Evolutionary conservation across 257 asterid species (phyloP), one percentile per base, ranked within the genome.

Genomic region (Solanum chmielewskii): DNA sequence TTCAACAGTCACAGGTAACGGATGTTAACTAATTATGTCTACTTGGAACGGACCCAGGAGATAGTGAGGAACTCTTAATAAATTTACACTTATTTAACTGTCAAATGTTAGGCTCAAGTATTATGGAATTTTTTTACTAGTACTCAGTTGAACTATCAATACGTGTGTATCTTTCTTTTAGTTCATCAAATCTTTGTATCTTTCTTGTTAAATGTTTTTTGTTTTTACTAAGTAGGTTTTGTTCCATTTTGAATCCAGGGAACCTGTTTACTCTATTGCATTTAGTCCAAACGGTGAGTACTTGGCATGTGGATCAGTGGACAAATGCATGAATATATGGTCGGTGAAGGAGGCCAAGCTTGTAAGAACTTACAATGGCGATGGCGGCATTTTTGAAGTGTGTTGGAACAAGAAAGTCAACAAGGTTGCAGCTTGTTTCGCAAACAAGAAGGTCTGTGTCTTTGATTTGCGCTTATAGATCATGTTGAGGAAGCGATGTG

Each of bases 371-470:
- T 97, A 93, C 93, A 90, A 76, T 4, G 99, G 99, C 14, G 91
- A 91, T 41, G 97, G 98, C 69, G 97, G 97, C 69, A 96, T 97
- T 75, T 97, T 93, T 59, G 99, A 97, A 91, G 99, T 97, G 83
- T 96, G 98, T 92, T 97, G 99, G 99, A 93, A 96, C 95, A 94
- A 94, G 88, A 96, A 94, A 90, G 99, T 99, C 11, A 92, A 96
- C 82, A 95, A 91, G 91, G 91, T 97, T 78, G 99, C 99, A 39
- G 95, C 98, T 88, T 93, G 97, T 92, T 96, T 93, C 11, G 94
- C 99, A 35, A 92, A 94, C 94, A 96, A 94, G 93, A 96, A 96
- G 37, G 98, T 97, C 44, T 95, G 95, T 45, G 98, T 97, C 83
- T 85, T 96, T 84, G 99, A 97, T 89, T 88, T 97, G 85, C 96